Evolutionary conservation across 2,329 filamentous ascomycete species (phyloP).

Genomic region (Cytospora schulzeri): DNA sequence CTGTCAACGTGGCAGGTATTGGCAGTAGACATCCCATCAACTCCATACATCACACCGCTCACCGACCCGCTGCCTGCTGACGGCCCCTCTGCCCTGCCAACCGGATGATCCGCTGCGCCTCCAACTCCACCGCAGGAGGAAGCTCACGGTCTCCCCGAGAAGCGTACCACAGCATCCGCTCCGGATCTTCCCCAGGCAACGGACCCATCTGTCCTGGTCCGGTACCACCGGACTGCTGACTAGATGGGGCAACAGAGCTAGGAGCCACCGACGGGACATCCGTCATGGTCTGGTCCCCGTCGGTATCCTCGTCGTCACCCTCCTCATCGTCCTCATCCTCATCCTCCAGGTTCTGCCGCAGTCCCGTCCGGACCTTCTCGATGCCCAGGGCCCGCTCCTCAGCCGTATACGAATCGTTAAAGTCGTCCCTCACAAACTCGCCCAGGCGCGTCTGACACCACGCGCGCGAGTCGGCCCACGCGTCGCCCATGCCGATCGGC

Average conservation of each 20-base stretch:
- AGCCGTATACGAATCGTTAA: constrained; percentile 68
- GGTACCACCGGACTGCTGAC: constrained; percentile 18
- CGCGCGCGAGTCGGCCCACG: constrained; percentile 41
- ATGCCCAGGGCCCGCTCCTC: constrained; percentile 69
- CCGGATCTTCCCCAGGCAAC: constrained; percentile 7
- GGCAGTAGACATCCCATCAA: not conserved
- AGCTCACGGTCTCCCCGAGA: constrained; percentile 15
- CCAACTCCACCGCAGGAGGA: constrained; percentile 15
- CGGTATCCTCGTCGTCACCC: constrained; percentile 55
- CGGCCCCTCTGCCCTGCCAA: not conserved
- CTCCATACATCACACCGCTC: not conserved
- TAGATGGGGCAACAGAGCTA: constrained; percentile 1
- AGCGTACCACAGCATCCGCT: constrained; percentile 20
- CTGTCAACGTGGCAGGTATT: not conserved
- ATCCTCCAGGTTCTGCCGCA: constrained; percentile 58
- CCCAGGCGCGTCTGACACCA: constrained; percentile 38
- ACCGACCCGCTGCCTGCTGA: not conserved
- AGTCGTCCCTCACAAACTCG: constrained; percentile 48
- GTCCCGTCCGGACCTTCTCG: constrained; percentile 71
- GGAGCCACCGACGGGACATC: constrained; percentile 20
- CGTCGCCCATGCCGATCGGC: constrained; percentile 39
- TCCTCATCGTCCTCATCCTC: constrained; percentile 58
- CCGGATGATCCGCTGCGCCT: constrained; percentile 9
- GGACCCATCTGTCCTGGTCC: constrained; percentile 3
- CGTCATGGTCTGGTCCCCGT: constrained; percentile 41